phyloP scores from a whole-genome alignment of 306 rosid species.

The Lathyrus oleraceus region DNA sequence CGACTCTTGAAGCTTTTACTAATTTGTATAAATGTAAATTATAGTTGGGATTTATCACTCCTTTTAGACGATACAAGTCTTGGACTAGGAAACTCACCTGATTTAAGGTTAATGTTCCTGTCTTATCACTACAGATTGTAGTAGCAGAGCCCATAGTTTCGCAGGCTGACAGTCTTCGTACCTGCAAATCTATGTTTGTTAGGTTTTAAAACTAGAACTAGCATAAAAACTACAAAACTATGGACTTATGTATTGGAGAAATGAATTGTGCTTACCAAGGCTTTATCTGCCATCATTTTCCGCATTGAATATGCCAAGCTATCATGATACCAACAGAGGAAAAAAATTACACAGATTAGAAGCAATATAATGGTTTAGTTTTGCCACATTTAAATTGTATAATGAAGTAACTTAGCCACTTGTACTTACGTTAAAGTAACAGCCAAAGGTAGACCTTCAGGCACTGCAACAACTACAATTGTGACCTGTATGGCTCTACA shows the following conservation, averaged over 20 bases:
- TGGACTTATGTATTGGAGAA: conserved; percentile 1
- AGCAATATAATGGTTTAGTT: conserved; percentile 18
- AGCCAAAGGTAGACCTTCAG: conserved; percentile 98
- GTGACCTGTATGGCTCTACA: conserved; percentile 76
- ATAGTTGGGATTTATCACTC: conserved; percentile 15
- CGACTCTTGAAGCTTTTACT: conserved; percentile 22
- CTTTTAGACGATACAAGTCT: conserved; percentile 24
- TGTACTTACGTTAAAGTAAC: conserved; percentile 89
- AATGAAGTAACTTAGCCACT: conserved; percentile 23
- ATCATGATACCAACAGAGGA: conserved; percentile 29
- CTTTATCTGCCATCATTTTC: conserved; percentile 99
- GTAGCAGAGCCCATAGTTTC: conserved; percentile 99
- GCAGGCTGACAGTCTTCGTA: conserved; percentile 92
- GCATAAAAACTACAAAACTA: conserved; percentile 30
- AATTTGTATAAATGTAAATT: conserved; percentile 26
- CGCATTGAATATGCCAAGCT: conserved; percentile 97
- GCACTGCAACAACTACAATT: conserved; percentile 98
- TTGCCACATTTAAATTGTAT: conserved; percentile 15
- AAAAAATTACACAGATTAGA: conserved; percentile 33
- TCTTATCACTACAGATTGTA: conserved; percentile 97
- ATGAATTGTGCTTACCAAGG: conserved; percentile 60
- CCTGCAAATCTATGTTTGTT: conserved; percentile 55
- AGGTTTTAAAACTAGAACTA: conserved; percentile 31
- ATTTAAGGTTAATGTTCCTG: conserved; percentile 94
- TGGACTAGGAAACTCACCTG: conserved; percentile 47